These are phyloP conservation scores for Scutellaria minor DNA, from an alignment of 257 asterid species.

Conservation along the genomic window DNA sequence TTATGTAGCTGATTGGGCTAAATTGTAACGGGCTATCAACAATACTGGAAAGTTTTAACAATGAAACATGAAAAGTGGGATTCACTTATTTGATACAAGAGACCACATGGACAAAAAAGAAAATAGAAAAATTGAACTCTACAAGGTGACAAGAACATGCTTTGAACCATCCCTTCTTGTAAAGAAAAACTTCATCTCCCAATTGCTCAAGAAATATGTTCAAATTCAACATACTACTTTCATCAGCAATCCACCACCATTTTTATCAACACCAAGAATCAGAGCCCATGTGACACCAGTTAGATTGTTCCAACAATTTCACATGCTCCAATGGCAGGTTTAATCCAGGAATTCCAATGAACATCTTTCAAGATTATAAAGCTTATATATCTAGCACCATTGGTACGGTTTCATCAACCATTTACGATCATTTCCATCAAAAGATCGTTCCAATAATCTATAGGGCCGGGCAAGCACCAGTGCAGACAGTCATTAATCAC, in stretches of 20 bases:
- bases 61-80: no score
- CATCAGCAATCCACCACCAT: slow-evolving; percentile 4
- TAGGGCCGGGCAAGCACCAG: slow-evolving; percentile 95
- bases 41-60: no score
- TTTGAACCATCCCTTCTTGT: no score
- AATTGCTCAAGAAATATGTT: not conserved
- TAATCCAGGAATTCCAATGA: not conserved
- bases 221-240: not conserved
- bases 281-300: no score
- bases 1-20: no score
- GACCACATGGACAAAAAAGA: no score
- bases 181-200: no score
- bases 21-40: no score
- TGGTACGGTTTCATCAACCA: slow-evolving; percentile 34
- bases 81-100: no score
- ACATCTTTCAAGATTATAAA: not conserved
- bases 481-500: slow-evolving; percentile 75
- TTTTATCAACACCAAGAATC: not conserved
- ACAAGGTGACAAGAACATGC: not conserved
- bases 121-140: not conserved
- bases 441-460: slow-evolving; percentile 87
- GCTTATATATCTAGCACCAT: slow-evolving; percentile 2
- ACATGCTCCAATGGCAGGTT: no score
- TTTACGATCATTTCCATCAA: slow-evolving; percentile 69
- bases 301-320: no score